Percentiles rank a stretch among this genome's conserved stretches.
These are phyloP conservation scores for Coemansia asiatica DNA, from an alignment of 192 early-diverging fungal genomes.

Conservation along the genomic window DNA sequence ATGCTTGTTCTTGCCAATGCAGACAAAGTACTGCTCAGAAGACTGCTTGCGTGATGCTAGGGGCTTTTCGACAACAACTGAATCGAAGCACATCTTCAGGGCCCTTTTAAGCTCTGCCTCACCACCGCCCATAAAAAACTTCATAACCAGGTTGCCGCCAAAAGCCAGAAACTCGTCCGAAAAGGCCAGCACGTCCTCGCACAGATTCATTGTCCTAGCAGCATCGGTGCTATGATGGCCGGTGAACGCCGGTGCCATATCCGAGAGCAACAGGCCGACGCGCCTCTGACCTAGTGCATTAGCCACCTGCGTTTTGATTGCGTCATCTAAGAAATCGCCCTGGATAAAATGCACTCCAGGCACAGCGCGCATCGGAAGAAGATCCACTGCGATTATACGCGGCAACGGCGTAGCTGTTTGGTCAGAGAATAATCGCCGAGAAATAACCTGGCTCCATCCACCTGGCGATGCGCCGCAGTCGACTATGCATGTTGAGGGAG, in stretches of 20 bases:
- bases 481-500: conserved; percentile 37
- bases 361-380: conserved; percentile 70
- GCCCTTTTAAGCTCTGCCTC: conserved; percentile 54
- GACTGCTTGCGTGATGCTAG: conserved; percentile 66
- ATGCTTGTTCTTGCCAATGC: conserved; percentile 42
- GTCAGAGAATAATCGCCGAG: conserved; percentile 27
- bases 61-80: conserved; percentile 68
- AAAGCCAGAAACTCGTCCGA: conserved; percentile 51
- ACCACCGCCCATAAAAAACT: conserved; percentile 67
- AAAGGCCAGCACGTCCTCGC: conserved; percentile 65
- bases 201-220: conserved; percentile 63
- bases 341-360: conserved; percentile 61
- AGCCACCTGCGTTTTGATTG: conserved; percentile 39
- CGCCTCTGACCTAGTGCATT: conserved; percentile 27
- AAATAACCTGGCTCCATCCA: conserved; percentile 75
- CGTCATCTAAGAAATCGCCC: conserved; percentile 64
- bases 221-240: conserved; percentile 71
- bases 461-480: conserved; percentile 76
- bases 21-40: conserved; percentile 72
- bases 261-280: conserved; percentile 60
- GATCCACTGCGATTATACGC: conserved; percentile 67
- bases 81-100: conserved; percentile 57
- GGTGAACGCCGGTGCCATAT: conserved; percentile 83
- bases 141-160: conserved; percentile 51
- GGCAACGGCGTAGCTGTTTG: neutral